Conservation (phyloP, 2,329 filamentous ascomycete species). For the Aureobasidium melanogenum region DNA sequence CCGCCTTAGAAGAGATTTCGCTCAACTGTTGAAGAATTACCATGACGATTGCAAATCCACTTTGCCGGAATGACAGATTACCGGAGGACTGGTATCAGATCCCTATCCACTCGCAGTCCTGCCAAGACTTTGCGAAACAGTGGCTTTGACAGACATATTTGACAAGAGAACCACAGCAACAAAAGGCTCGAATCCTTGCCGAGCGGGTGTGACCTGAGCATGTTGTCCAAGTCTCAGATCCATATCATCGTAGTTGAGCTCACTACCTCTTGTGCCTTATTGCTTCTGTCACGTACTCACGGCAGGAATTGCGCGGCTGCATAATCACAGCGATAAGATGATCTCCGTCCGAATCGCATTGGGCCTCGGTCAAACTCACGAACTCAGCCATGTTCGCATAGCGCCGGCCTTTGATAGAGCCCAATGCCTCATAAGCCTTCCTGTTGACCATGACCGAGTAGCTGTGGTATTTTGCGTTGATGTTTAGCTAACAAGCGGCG, state of each 20-base stretch:
- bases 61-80: background rate
- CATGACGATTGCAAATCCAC: background rate
- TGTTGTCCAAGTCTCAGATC: background rate
- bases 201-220: background rate
- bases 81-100: background rate
- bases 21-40: background rate
- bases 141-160: conserved; percentile 1
- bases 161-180: background rate
- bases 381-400: background rate
- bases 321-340: background rate
- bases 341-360: background rate
- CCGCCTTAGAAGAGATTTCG: background rate
- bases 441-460: background rate
- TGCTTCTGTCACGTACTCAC: background rate
- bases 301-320: background rate
- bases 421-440: background rate
- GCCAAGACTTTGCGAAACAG: background rate
- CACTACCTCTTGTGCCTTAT: background rate
- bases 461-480: background rate
- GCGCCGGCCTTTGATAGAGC: background rate
- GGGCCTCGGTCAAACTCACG: background rate
- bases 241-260: background rate
- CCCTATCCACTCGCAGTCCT: background rate
- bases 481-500: background rate
- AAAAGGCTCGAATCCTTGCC: background rate